phyloP scores from a whole-genome alignment of 805 yeast genomes.

The Candida methanosorbosa region DNA sequence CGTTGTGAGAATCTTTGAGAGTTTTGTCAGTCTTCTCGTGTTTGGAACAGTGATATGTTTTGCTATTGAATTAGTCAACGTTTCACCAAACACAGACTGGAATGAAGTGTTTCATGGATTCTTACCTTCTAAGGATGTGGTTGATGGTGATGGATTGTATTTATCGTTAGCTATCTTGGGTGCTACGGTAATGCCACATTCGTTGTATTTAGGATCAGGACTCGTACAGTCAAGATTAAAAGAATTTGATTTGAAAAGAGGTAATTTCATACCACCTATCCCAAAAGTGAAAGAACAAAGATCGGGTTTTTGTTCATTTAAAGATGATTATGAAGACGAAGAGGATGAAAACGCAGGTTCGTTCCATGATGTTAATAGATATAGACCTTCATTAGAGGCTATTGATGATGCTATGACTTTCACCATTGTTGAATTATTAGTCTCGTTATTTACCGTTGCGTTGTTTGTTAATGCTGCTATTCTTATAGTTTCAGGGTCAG shows the following conservation, averaged over 20 bases:
- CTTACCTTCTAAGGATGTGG: constrained; percentile 37
- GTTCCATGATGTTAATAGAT: constrained; percentile 33
- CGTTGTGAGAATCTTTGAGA: constrained; percentile 73
- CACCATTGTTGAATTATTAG: constrained; percentile 74
- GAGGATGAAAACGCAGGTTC: constrained; percentile 17
- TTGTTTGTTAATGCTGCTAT: constrained; percentile 90
- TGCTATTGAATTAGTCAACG: constrained; percentile 65
- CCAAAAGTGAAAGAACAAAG: constrained; percentile 7
- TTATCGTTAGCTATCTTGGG: constrained; percentile 82
- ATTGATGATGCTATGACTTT: constrained; percentile 70
- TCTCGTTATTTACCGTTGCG: constrained; percentile 80
- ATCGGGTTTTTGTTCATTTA: constrained; percentile 23
- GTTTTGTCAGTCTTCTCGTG: constrained; percentile 70
- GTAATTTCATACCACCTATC: constrained; percentile 38
- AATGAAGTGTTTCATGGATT: constrained; percentile 63
- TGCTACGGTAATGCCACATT: constrained; percentile 95
- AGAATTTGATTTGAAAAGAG: constrained; percentile 65
- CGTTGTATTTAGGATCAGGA: constrained; percentile 80
- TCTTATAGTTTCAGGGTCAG: constrained; percentile 85
- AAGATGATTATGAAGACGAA: constrained; percentile 14
- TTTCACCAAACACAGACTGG: constrained; percentile 46
- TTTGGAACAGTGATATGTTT: constrained; percentile 81
- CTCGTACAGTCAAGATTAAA: constrained; percentile 79
- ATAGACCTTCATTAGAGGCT: constrained; percentile 73
- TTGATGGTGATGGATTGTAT: constrained; percentile 60